Evolutionary conservation across 2,329 filamentous ascomycete species (phyloP).

Genomic region (Diaporthe ilicicola): DNA sequence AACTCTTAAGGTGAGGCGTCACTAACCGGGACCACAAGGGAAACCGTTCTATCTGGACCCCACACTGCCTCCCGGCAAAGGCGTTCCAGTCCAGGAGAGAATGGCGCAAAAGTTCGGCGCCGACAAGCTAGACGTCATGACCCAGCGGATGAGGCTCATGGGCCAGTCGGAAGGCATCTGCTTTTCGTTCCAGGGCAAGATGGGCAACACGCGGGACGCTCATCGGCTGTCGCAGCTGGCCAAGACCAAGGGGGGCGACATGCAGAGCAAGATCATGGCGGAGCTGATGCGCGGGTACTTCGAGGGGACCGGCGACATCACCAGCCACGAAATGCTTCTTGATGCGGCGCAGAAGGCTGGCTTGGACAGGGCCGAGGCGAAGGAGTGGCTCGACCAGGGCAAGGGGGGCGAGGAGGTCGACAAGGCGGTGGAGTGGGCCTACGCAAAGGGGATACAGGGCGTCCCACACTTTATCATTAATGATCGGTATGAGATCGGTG

Average conservation of each 20-base stretch:
- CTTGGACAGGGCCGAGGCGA: constrained; percentile 60
- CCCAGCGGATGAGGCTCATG: constrained; percentile 62
- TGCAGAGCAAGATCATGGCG: constrained; percentile 68
- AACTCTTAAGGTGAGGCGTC: background rate
- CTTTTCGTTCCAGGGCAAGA: constrained; percentile 75
- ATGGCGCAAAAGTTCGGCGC: constrained; percentile 73
- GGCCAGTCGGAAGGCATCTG: constrained; percentile 74
- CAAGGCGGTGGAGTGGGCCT: constrained; percentile 60
- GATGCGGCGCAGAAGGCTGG: constrained; percentile 63
- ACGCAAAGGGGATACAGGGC: constrained; percentile 63
- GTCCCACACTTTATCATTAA: constrained; percentile 83
- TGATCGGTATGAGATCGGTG: constrained; percentile 70
- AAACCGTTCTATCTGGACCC: constrained; percentile 84
- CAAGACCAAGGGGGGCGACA: constrained; percentile 51
- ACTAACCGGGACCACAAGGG: constrained; percentile 41
- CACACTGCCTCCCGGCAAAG: constrained; percentile 54
- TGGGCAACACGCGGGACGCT: constrained; percentile 81
- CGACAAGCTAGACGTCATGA: constrained; percentile 65
- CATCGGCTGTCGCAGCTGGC: constrained; percentile 80
- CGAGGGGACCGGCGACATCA: constrained; percentile 71
- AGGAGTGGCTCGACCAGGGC: constrained; percentile 61
- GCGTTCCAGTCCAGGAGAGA: constrained; percentile 57
- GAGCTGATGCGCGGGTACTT: constrained; percentile 74
- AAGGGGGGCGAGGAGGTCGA: constrained; percentile 67
- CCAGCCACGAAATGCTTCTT: constrained; percentile 60